Base-by-base conservation (phyloP, 2,329 filamentous ascomycete species). In the Nemania sp. region DNA sequence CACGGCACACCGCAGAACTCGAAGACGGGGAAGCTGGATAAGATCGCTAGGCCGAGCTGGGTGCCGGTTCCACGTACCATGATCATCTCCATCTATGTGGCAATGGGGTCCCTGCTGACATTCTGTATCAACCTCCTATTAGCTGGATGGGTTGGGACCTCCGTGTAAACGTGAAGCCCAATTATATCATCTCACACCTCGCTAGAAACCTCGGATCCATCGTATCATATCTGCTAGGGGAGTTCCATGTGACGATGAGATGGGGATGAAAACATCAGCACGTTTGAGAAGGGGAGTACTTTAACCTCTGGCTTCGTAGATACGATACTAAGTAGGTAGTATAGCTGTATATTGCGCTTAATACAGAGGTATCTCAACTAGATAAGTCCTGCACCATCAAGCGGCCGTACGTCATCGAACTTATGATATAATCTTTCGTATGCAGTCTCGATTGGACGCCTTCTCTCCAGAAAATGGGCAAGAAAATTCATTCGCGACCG, bases 11-110 rank as follows among this genome's bases (percentile, higher is more conserved):
- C 59, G 42, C 65, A 65, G 64, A 62, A 54, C 42, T n/a, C 21
- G 32, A 45, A 2, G 56, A 67, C 60, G 50, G 50, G 40, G 2
- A 46, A 52, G 40, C 21, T 71, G 46, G 67, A 71, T 61, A 59
- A 21, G 42, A 62, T 69, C 21, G 54, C 59, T 9, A 53, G 32
- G n/a, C 65, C 66, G 11, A n/a, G 42, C 45, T 52, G 34, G 10
- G 34, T 21, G 1, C 46, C 50, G n/a, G 5, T 59, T 46, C 15
- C 64, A 2, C 37, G 48, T 2, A 12, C 45, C 11, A 47, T 13
- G 20, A n/a, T 60, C 25, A 32, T 45, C 6, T 12, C 55, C 3
- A 9, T 65, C 7, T 34, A 62, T 11, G 39, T 46, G 15, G 11
- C 64, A 53, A 43, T 64, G 40, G 37, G 59, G 46, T 50, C 49